Base-by-base conservation (phyloP, 306 rosid genomes). In the Morella rubra region DNA sequence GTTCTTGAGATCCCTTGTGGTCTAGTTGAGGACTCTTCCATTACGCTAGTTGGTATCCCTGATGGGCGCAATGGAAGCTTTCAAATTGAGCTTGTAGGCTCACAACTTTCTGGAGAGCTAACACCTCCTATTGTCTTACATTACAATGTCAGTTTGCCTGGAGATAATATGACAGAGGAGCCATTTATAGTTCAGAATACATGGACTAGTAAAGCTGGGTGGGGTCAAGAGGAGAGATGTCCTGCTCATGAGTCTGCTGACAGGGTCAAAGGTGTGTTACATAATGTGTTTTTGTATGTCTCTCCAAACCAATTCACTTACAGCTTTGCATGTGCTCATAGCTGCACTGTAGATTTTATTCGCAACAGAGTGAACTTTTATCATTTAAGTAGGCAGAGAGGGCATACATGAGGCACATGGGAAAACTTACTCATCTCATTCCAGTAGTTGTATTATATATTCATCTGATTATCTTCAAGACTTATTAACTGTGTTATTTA, bases 181-280 rank as follows among this genome's bases (percentile, higher is more conserved):
- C 91, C 96, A 45, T 94, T 89, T 79, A 85, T 91, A 50, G 84
- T 91, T 77, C 97, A 94, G 86, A 94, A 87, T 82, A 86, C 87
- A 56, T 94, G 98, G 98, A 91, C 85, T 15, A 67, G 80, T 76
- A 94, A 91, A 80, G 86, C 82, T 67, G 96, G 92, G 71, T 94
- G 97, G 98, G 97, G 91, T 62, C 90, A 82, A 79, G 90, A 81
- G 78, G 94, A 91, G 88, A 87, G 81, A 50, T 94, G 98, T 73
- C 97, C 96, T 44, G 77, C 90, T 76, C 91, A 68, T 76, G 66
- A 86, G 76, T 86, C 93, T 76, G 77, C 87, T 59, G 85, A 83
- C 84, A 72, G 60, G 51, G 75, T 71, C 27, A 81, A 83, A 82
- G 98, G 98, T 94, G 89, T 50, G 44, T 59, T 72, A 46, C 20